Conservation (phyloP, 2,329 filamentous ascomycete species). For the Davidsoniella australis region DNA sequence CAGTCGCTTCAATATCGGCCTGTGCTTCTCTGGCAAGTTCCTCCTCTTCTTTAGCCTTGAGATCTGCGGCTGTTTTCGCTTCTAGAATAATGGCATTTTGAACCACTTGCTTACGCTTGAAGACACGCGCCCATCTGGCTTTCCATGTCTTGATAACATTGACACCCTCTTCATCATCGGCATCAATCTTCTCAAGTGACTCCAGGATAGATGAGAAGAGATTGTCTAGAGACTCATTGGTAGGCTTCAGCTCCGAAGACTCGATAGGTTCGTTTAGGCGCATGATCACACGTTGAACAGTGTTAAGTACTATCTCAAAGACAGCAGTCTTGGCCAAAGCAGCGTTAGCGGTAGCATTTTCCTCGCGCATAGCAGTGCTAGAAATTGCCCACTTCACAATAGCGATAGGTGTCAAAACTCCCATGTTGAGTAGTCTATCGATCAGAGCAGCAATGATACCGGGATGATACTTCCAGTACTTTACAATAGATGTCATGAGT, state of each 20-base stretch:
- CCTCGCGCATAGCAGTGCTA: slow-evolving; percentile 30
- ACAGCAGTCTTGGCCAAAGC: slow-evolving; percentile 58
- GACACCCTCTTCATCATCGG: slow-evolving; percentile 33
- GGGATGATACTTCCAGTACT: slow-evolving; percentile 85
- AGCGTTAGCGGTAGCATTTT: slow-evolving; percentile 37
- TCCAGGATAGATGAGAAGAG: slow-evolving; percentile 36
- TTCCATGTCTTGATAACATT: slow-evolving; percentile 57
- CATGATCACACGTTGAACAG: slow-evolving; percentile 35
- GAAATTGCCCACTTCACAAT: slow-evolving; percentile 83
- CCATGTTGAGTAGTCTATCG: slow-evolving; percentile 95
- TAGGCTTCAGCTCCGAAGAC: slow-evolving; percentile 5
- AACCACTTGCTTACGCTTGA: slow-evolving; percentile 63
- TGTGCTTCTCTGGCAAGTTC: slow-evolving; percentile 22
- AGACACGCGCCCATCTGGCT: slow-evolving; percentile 70
- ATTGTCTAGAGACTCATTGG: slow-evolving; percentile 19
- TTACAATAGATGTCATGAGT: slow-evolving; percentile 77
- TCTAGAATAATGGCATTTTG: slow-evolving; percentile 49
- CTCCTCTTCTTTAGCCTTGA: slow-evolving; percentile 11
- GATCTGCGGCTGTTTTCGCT: slow-evolving; percentile 6
- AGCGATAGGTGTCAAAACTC: slow-evolving; percentile 68
- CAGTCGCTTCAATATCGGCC: slow-evolving; percentile 12
- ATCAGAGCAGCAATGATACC: slow-evolving; percentile 84
- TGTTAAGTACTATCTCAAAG: slow-evolving; percentile 80
- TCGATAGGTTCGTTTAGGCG: slow-evolving; percentile 9
- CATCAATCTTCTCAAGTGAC: slow-evolving; percentile 53